Evolutionary conservation across 192 early-diverging fungal genomes (phyloP), one percentile per base, ranked within the genome.

Genomic region (Coemansia sp.): DNA sequence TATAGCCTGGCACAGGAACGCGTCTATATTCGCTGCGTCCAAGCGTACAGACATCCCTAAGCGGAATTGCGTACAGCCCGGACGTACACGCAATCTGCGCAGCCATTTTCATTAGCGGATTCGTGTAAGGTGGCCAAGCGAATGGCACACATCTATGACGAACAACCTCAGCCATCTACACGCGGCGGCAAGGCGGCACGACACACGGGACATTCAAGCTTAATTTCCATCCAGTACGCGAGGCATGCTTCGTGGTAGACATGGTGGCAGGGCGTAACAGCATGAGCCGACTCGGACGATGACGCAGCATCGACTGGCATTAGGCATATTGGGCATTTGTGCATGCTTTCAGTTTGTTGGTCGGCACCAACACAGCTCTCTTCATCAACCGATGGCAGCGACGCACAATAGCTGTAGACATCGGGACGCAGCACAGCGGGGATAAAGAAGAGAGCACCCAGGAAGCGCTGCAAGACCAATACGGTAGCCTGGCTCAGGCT

Each of bases 191-290:
- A 72, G 53, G 79, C 79, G 5, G 84, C 66, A 36, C 88, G 75
- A 54, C 89, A 88, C 12, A 88, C 72, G 10, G 88, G 88, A 61
- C 89, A 88, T 65, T 92, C 90, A 20, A 92, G 77, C 68, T 91
- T 92, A 52, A 91, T 87, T 36, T 86, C 78, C 88, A 92, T 92
- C 90, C 90, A 92, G 67, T 75, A 61, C 52, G 34, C 42, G 23
- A 93, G 79, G 64, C 91, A 93, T 10, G 87, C 86, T 0, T 87
- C 83, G 69, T 93, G 91, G 71, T 89, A 93, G 34, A 91, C 58
- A 54, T 93, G 91, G 20, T 84, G 80, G 71, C 90, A 93, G 0
- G 91, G 91, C 20, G 91, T 93, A 26, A 91, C 66, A 87, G 91
- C 91, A 49, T 93, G 40, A 15, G 60, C 21, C 3, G 20, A 15